Conservation (phyloP, 345 rosid species). For the Acer campestre region DNA sequence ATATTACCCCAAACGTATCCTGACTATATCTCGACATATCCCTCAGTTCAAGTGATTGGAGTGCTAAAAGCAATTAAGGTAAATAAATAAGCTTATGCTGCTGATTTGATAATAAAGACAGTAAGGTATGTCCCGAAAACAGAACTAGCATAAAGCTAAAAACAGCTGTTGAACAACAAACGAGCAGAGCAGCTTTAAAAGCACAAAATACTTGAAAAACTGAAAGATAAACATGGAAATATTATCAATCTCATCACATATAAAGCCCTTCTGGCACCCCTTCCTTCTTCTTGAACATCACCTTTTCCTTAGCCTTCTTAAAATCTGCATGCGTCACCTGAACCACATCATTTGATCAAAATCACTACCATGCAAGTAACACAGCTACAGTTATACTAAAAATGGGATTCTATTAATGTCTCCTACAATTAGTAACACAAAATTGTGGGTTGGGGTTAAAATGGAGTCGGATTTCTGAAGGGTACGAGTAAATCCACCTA, state of each 20-base stretch:
- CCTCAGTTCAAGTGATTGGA: no score
- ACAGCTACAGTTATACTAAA: not conserved
- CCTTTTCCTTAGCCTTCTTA: conserved; percentile 97
- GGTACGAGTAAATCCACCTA: not conserved
- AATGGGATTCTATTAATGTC: not conserved
- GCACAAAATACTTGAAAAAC: not conserved
- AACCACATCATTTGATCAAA: conserved; percentile 7
- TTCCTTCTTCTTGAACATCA: conserved; percentile 99
- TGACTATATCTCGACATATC: no score
- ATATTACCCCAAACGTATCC: no score
- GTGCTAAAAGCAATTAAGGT: no score
- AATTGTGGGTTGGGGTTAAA: not conserved
- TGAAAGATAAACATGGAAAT: not conserved
- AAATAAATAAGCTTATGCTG: no score
- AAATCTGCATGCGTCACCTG: conserved; percentile 91
- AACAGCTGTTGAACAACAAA: not conserved
- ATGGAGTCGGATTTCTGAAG: not conserved
- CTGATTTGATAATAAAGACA: no score
- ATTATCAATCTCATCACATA: conserved; percentile 47
- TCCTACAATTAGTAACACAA: not conserved
- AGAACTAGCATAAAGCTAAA: no score
- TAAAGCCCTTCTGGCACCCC: conserved; percentile 99
- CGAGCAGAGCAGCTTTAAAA: not conserved
- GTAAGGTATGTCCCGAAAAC: no score
- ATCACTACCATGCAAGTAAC: not conserved